Evolutionary conservation across 768 basidiomycete species (phyloP).

Genomic region (Hygrophorus russula): DNA sequence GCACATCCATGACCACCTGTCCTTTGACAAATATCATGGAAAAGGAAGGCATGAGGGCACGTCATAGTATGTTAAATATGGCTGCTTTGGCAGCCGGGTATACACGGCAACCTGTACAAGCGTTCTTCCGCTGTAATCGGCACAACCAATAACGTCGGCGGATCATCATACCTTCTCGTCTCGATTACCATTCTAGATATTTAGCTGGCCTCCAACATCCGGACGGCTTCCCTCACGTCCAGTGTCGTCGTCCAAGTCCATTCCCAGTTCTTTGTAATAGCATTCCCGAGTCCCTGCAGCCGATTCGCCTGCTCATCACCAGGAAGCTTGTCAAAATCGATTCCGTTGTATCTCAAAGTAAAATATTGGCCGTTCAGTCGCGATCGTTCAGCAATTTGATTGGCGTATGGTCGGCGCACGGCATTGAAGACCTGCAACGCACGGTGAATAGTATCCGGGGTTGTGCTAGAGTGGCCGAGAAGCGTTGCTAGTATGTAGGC

Average conservation of each 20-base stretch:
- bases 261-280: conserved; percentile 42
- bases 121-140: no score
- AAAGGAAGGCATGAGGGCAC: no score
- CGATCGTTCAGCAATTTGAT: conserved; percentile 24
- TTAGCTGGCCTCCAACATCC: conserved; percentile 1
- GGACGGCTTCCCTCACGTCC: conserved; percentile 29
- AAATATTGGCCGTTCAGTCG: conserved; percentile 29
- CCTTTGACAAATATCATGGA: no score
- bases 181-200: neutral
- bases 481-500: conserved; percentile 33
- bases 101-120: no score
- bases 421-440: conserved; percentile 37
- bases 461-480: conserved; percentile 32
- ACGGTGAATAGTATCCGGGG: conserved; percentile 25
- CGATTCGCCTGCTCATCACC: neutral
- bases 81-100: no score
- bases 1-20: no score
- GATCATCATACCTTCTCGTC: no score
- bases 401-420: conserved; percentile 37
- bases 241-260: conserved; percentile 49
- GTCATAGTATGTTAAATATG: no score
- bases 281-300: conserved; percentile 26
- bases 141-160: no score
- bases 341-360: conserved; percentile 20
- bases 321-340: conserved; percentile 11